Evolutionary conservation across 176 grass and related monocot genomes (phyloP).

Genomic region (Musa beccarii): DNA sequence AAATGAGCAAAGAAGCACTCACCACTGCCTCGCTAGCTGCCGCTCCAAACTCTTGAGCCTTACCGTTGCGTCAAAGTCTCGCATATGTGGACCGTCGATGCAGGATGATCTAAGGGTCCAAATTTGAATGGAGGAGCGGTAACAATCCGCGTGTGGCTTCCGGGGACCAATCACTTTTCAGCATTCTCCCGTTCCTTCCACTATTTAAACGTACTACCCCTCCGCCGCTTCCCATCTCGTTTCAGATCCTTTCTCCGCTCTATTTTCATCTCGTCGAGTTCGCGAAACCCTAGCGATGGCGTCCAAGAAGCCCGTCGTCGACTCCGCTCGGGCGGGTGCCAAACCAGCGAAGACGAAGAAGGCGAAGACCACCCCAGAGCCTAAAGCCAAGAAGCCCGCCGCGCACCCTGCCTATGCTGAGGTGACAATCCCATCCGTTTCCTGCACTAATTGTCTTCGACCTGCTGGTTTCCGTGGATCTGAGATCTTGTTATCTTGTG

Average conservation of each 20-base stretch:
- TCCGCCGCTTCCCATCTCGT: not conserved
- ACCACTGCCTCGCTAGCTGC: not conserved
- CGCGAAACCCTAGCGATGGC: conserved; percentile 4
- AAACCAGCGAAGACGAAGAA: not conserved
- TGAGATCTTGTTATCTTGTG: not conserved
- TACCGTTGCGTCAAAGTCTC: not conserved
- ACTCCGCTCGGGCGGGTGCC: not conserved
- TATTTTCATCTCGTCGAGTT: not conserved
- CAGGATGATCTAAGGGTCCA: not conserved
- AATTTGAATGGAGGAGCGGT: not conserved
- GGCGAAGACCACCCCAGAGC: not conserved
- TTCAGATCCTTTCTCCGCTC: not conserved
- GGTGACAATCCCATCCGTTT: not conserved
- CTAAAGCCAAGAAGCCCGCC: not conserved
- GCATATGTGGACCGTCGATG: not conserved
- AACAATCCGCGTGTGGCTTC: not conserved
- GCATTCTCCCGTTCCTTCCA: not conserved
- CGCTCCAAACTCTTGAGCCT: not conserved
- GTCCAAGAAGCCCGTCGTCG: not conserved
- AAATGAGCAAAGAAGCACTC: not conserved
- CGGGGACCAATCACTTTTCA: not conserved
- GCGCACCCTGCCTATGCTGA: not conserved
- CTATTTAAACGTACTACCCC: conserved; percentile 1
- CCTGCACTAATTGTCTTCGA: not conserved
- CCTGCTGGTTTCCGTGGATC: too few species aligned